Percentiles rank a stretch among this genome's conserved stretches.
Evolutionary conservation across 176 grass and related monocot genomes (phyloP).

Genomic region (Paspalum vaginatum): DNA sequence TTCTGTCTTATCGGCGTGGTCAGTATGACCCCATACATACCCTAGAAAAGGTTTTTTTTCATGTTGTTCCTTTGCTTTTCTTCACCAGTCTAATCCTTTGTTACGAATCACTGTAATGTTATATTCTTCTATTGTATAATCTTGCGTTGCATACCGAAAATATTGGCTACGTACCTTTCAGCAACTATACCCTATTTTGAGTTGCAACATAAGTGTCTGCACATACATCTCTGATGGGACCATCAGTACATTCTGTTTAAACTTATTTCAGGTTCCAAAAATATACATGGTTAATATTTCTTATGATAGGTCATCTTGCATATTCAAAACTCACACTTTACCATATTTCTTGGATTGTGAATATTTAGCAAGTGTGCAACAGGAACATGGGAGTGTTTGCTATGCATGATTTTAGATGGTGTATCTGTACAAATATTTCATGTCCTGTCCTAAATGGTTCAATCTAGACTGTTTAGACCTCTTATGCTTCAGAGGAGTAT

Average conservation of each 20-base stretch:
- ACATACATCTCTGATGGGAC: slow-evolving; percentile 13
- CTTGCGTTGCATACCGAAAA: slow-evolving; percentile 5
- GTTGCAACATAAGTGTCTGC: slow-evolving; percentile 25
- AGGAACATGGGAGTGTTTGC: not conserved
- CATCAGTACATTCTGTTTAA: not conserved
- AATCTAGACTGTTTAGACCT: slow-evolving; percentile 11
- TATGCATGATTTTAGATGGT: slow-evolving; percentile 23
- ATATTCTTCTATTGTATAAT: slow-evolving; percentile 18
- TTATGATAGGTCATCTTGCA: not conserved
- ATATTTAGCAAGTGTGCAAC: not conserved
- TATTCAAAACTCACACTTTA: slow-evolving; percentile 16
- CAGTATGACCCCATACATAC: slow-evolving; percentile 74
- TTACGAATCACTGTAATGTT: slow-evolving; percentile 3
- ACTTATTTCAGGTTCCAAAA: not conserved
- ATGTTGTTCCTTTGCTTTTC: slow-evolving; percentile 9
- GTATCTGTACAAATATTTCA: slow-evolving; percentile 21
- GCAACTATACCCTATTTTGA: not conserved
- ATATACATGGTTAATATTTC: slow-evolving; percentile 3
- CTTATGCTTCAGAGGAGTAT: slow-evolving; percentile 15
- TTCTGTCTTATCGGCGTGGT: slow-evolving; percentile 94
- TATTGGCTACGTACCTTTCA: not conserved
- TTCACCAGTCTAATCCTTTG: slow-evolving; percentile 22
- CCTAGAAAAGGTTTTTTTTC: slow-evolving; percentile 83
- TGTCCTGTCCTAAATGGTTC: not conserved
- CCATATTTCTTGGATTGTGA: slow-evolving; percentile 17